These are phyloP conservation scores for Colletotrichum tabaci DNA, from an alignment of 2,329 filamentous ascomycete genomes.

Conservation along the genomic window DNA sequence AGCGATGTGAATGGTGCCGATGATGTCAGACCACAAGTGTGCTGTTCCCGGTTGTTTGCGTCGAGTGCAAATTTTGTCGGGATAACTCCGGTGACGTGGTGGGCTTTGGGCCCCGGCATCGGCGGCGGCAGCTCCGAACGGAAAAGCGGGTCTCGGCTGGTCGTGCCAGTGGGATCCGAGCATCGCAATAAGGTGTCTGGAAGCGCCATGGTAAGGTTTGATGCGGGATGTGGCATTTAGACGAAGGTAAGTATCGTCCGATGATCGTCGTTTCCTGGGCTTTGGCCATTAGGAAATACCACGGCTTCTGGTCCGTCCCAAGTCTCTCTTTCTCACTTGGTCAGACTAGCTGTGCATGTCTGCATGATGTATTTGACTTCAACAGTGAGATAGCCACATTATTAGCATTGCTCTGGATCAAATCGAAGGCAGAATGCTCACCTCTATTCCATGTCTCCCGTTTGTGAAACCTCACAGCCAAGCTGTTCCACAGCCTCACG, in stretches of 20 bases:
- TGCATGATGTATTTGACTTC: constrained; percentile 34
- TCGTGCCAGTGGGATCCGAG: background rate
- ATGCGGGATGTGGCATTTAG: background rate
- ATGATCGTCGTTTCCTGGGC: too few relatives aligned
- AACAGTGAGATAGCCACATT: background rate
- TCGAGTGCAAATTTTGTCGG: constrained; percentile 38
- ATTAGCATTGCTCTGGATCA: background rate
- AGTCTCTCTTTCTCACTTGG: background rate
- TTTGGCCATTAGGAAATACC: background rate
- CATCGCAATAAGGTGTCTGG: background rate
- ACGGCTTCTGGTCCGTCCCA: too few relatives aligned
- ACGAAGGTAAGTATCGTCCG: too few relatives aligned
- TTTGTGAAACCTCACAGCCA: constrained; percentile 43
- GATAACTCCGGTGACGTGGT: constrained; percentile 29
- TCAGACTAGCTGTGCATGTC: constrained; percentile 22
- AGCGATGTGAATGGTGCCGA: constrained; percentile 13
- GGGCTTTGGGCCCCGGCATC: constrained; percentile 27
- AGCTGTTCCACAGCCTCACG: constrained; percentile 52
- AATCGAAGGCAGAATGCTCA: background rate
- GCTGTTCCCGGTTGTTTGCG: constrained; percentile 15
- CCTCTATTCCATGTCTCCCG: constrained; percentile 35
- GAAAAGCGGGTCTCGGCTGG: constrained; percentile 14
- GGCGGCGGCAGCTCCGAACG: constrained; percentile 32
- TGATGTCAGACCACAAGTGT: constrained; percentile 30
- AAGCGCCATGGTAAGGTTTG: too few relatives aligned